Percentiles rank a stretch among this genome's conserved stretches.
phyloP scores from a whole-genome alignment of 2,329 filamentous ascomycete species.

The Fusarium globosum region DNA sequence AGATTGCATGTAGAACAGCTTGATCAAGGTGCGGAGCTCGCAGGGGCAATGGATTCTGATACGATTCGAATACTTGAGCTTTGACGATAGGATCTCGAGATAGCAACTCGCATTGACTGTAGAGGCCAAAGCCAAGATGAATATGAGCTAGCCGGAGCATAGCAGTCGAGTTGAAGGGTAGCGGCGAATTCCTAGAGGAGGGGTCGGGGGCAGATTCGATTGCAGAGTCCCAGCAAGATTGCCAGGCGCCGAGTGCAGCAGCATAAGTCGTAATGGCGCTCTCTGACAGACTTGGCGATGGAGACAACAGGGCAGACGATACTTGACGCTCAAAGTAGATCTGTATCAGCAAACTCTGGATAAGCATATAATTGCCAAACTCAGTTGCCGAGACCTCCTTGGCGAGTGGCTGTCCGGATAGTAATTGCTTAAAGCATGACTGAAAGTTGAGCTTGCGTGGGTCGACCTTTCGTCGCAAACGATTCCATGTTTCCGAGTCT shows the following conservation, averaged over 20 bases:
- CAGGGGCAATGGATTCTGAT: neutral
- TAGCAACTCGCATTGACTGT: neutral
- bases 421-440: neutral
- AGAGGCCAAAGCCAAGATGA: neutral
- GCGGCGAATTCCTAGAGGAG: neutral
- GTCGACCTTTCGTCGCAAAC: neutral
- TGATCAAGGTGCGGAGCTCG: constrained; percentile 21
- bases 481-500: neutral
- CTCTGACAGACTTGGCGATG: neutral
- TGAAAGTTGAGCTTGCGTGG: neutral
- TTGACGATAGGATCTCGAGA: neutral
- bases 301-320: neutral
- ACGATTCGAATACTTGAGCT: neutral
- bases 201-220: neutral
- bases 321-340: constrained; percentile 23
- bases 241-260: neutral
- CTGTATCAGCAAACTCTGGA: constrained; percentile 20
- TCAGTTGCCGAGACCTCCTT: constrained; percentile 11
- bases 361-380: constrained; percentile 28
- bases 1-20: constrained; percentile 24
- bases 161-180: constrained; percentile 3
- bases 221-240: neutral
- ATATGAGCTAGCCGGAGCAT: constrained; percentile 1
- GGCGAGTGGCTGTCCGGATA: neutral
- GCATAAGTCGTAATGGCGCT: neutral